These are phyloP conservation scores for Populus tremula DNA, from an alignment of 345 rosid species.

Conservation along the genomic window DNA sequence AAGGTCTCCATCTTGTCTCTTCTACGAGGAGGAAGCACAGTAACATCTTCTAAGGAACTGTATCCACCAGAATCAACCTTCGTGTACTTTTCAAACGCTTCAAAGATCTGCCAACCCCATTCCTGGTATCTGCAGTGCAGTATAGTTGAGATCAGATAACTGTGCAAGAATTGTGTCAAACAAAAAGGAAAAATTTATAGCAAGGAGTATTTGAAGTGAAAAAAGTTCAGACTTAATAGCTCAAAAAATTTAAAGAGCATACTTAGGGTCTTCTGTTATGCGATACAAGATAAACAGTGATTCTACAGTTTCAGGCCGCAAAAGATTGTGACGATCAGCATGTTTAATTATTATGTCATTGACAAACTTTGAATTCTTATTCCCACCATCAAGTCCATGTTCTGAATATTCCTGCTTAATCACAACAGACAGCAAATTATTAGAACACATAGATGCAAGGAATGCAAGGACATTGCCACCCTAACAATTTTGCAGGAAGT, in stretches of 20 bases:
- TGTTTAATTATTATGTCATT: constrained; percentile 84
- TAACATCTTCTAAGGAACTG: constrained; percentile 79
- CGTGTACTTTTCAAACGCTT: constrained; percentile 84
- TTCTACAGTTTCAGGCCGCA: constrained; percentile 98
- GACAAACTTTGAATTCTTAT: constrained; percentile 65
- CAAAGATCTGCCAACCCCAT: constrained; percentile 97
- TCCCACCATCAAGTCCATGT: constrained; percentile 86
- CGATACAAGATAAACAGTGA: constrained; percentile 82
- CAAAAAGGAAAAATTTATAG: background rate
- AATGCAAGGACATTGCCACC: background rate
- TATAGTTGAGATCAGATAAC: constrained; percentile 5
- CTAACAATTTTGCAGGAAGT: background rate
- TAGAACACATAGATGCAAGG: constrained; percentile 9
- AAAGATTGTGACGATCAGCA: constrained; percentile 84
- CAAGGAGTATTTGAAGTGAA: background rate
- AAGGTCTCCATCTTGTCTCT: constrained; percentile 97
- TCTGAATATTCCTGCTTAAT: constrained; percentile 71
- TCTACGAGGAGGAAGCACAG: constrained; percentile 66
- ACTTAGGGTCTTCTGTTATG: constrained; percentile 80
- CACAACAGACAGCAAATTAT: constrained; percentile 22
- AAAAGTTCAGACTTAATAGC: background rate
- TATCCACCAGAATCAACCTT: constrained; percentile 85
- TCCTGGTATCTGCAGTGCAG: constrained; percentile 63
- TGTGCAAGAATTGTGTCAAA: background rate
- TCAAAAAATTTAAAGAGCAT: constrained; percentile 26